Evolutionary conservation across 78 protist species (phyloP).

Genomic region (Bodo saltans): DNA sequence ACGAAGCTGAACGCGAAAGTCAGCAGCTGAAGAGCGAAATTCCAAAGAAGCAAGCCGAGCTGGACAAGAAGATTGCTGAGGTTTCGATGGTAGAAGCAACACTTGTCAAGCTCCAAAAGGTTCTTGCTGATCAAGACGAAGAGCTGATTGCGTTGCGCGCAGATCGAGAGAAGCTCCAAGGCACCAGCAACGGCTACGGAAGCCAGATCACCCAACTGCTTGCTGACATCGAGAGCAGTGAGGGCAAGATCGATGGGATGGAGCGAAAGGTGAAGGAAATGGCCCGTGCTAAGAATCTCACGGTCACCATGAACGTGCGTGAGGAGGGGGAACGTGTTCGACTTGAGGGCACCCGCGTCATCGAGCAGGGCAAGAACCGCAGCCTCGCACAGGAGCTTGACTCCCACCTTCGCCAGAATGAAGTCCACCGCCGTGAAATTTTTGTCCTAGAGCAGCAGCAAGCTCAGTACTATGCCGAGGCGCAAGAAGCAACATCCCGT

Average conservation of each 20-base stretch:
- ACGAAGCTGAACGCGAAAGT: background rate
- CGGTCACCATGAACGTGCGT: slow-evolving; percentile 22
- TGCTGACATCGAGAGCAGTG: background rate
- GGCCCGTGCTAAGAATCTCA: slow-evolving; percentile 43
- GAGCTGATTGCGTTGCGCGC: slow-evolving; percentile 25
- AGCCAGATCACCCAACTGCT: background rate
- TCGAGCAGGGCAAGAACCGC: slow-evolving; percentile 29
- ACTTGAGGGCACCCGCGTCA: slow-evolving; percentile 14
- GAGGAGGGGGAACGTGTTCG: background rate
- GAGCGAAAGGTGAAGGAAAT: slow-evolving; percentile 1
- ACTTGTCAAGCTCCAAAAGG: slow-evolving; percentile 60
- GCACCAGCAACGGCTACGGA: slow-evolving; percentile 2
- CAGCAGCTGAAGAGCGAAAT: background rate
- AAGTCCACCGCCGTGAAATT: slow-evolving; percentile 35
- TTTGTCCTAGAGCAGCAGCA: slow-evolving; percentile 55
- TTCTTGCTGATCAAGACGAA: slow-evolving; percentile 56
- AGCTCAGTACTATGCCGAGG: slow-evolving; percentile 39
- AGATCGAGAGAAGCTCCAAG: slow-evolving; percentile 4
- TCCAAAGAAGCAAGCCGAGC: slow-evolving; percentile 1
- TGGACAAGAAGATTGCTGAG: slow-evolving; percentile 63
- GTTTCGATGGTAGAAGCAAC: slow-evolving; percentile 60
- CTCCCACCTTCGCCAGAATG: background rate
- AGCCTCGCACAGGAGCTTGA: background rate
- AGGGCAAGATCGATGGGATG: slow-evolving; percentile 5
- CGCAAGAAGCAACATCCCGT: slow-evolving; percentile 31